A percentile compares a stretch with the other conserved stretches of the same genome.
These are phyloP conservation scores for Groenewaldozyma auringiensis DNA, from an alignment of 1,139 yeast species.

Conservation along the genomic window DNA sequence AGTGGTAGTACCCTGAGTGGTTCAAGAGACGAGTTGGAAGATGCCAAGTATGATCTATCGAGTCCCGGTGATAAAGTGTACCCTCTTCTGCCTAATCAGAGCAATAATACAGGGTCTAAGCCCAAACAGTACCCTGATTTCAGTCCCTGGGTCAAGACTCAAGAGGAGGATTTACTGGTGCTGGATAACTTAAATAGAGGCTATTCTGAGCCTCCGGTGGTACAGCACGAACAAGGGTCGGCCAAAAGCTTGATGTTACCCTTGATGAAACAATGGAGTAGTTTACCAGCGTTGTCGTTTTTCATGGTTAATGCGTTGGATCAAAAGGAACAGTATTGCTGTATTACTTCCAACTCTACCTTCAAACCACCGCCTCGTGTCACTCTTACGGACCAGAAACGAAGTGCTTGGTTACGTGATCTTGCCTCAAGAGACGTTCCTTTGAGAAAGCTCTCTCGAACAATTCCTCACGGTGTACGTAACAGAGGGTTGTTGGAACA, in stretches of 20 bases:
- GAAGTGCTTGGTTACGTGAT: conserved; percentile 78
- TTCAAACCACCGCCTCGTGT: conserved; percentile 81
- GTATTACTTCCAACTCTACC: conserved; percentile 46
- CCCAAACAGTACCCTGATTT: conserved; percentile 58
- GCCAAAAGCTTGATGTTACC: conserved; percentile 27
- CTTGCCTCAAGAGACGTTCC: conserved; percentile 63
- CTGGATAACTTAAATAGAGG: conserved; percentile 51
- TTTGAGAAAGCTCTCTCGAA: conserved; percentile 56
- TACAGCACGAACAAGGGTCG: conserved; percentile 41
- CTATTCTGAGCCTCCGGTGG: conserved; percentile 46
- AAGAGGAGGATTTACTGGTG: conserved; percentile 47
- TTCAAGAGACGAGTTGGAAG: not conserved
- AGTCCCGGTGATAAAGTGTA: conserved; percentile 2
- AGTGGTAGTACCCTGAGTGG: not conserved
- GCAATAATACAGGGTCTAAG: not conserved
- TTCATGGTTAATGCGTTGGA: conserved; percentile 60
- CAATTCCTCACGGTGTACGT: conserved; percentile 87
- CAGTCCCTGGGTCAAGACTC: conserved; percentile 56
- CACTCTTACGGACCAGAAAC: conserved; percentile 76
- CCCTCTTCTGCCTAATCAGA: not conserved
- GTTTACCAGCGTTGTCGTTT: conserved; percentile 54
- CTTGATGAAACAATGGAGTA: conserved; percentile 37
- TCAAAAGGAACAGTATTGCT: conserved; percentile 58
- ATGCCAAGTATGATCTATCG: not conserved
- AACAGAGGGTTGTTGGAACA: conserved; percentile 67